A percentile compares a stretch with the other conserved stretches of the same genome.
phyloP scores from a whole-genome alignment of 805 yeast species.

The Wickerhamiella sergipiensis region DNA sequence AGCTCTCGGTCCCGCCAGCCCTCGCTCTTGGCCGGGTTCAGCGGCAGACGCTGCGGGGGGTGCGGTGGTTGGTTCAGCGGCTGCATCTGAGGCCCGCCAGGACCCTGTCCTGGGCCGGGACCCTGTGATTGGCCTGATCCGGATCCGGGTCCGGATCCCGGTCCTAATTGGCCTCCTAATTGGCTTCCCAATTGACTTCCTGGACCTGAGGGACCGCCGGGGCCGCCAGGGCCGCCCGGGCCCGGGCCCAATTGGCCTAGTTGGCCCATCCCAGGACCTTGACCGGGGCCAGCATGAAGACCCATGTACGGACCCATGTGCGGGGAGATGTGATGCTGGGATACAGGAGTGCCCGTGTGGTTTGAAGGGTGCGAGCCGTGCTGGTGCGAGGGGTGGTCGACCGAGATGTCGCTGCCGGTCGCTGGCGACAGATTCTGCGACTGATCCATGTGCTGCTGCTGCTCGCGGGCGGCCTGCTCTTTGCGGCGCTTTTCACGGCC shows the following conservation, averaged over 20 bases:
- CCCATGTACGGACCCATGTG: not conserved
- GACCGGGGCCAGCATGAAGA: not conserved
- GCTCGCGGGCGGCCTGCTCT: not conserved
- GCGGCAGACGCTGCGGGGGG: not conserved
- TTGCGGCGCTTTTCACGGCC: constrained; percentile 19
- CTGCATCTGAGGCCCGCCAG: not conserved
- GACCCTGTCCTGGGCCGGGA: no score
- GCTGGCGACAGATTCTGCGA: not conserved
- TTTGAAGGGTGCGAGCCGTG: not conserved
- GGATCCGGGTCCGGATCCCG: no score
- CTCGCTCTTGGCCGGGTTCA: not conserved
- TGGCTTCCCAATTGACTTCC: no score
- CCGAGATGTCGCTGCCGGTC: not conserved
- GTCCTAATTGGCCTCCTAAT: no score
- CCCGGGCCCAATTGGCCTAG: no score
- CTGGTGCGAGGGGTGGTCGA: not conserved
- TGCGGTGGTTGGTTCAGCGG: not conserved
- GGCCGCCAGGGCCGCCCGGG: no score
- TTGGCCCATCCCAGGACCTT: no score
- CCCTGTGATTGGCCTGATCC: no score
- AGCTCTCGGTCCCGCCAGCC: constrained; percentile 14
- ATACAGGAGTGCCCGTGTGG: not conserved
- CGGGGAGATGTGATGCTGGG: not conserved
- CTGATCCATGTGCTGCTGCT: not conserved
- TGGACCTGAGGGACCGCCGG: no score